phyloP scores from a whole-genome alignment of 345 rosid species.

The Hibiscus syriacus region DNA sequence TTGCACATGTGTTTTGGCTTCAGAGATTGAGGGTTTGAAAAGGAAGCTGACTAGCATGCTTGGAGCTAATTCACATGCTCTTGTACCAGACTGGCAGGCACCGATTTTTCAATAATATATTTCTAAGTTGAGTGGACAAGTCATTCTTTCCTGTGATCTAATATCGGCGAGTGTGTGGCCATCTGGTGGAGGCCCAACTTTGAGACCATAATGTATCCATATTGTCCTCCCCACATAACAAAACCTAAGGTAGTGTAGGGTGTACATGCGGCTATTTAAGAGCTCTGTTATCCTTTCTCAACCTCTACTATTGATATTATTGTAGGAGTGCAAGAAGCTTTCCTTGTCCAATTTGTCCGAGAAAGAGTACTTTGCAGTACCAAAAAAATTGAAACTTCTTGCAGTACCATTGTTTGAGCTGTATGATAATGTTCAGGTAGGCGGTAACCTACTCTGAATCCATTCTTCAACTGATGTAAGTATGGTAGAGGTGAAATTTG shows the following conservation, averaged over 20 bases:
- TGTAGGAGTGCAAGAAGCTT: conserved; percentile 96
- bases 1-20: conserved; percentile 3
- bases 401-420: conserved; percentile 96
- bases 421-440: conserved; percentile 88
- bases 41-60: conserved; percentile 93
- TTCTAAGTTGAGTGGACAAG: background rate
- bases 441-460: no score
- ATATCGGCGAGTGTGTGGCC: conserved; percentile 95
- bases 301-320: background rate
- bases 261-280: background rate
- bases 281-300: conserved; percentile 7
- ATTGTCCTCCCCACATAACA: conserved; percentile 94
- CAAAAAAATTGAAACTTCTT: conserved; percentile 92
- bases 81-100: conserved; percentile 95
- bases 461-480: no score
- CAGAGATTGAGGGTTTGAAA: conserved; percentile 91
- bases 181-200: conserved; percentile 99
- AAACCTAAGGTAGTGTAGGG: conserved; percentile 88
- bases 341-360: conserved; percentile 85
- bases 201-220: conserved; percentile 92
- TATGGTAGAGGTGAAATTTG: no score
- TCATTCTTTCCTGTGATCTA: no score
- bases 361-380: conserved; percentile 95
- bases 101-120: background rate
- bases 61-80: conserved; percentile 73